A percentile compares a stretch with the other conserved stretches of the same genome.
Evolutionary conservation across 2,329 filamentous ascomycete genomes (phyloP).

Genomic region (Botryotinia globosa): DNA sequence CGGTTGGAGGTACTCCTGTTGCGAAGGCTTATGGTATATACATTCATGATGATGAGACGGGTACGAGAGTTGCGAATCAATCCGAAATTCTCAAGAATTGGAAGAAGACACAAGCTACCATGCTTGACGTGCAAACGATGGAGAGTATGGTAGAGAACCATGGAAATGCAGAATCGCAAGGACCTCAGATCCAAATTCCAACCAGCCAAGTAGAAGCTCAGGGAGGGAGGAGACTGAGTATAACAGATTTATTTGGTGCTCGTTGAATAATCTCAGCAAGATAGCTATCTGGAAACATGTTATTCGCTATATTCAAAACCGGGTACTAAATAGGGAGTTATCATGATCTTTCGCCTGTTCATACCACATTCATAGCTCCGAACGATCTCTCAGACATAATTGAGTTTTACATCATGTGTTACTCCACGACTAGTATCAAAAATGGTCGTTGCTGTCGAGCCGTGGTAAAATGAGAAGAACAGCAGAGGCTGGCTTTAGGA

Average conservation of each 20-base stretch:
- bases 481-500: neutral
- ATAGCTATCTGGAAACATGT: neutral
- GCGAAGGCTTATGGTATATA: constrained; percentile 50
- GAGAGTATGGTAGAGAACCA: constrained; percentile 22
- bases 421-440: neutral
- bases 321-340: neutral
- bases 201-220: constrained; percentile 1
- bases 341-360: neutral
- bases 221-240: neutral
- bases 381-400: neutral
- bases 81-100: constrained; percentile 34
- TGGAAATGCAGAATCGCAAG: constrained; percentile 23
- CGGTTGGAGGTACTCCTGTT: constrained; percentile 24
- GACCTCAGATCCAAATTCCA: constrained; percentile 12
- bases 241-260: constrained; percentile 12
- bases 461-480: neutral
- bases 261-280: neutral
- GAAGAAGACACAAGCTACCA: constrained; percentile 19
- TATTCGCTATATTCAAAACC: neutral
- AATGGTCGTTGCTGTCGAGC: neutral
- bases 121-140: constrained; percentile 8
- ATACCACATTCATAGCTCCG: neutral
- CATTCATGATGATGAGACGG: constrained; percentile 51
- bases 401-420: neutral
- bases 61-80: constrained; percentile 41